Evolutionary conservation across 1,284 basidiomycete species (phyloP).

Genomic region (Naganishia cerealis): DNA sequence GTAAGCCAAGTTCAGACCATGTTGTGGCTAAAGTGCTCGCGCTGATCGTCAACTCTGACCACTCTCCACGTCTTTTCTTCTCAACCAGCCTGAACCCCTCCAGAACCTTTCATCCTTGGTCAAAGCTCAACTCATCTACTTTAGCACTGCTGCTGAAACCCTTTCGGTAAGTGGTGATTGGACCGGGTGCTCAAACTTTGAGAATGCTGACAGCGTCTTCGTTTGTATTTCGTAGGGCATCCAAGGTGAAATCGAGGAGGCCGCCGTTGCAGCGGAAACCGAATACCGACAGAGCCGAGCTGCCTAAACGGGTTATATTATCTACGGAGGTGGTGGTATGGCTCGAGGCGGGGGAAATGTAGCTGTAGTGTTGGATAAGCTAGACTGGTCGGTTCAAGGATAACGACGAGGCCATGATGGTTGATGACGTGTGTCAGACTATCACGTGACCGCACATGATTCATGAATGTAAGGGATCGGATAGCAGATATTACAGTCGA

Average conservation of each 20-base stretch:
- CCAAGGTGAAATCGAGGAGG: conserved; percentile 86
- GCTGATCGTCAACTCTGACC: not conserved
- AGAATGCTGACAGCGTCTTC: not conserved
- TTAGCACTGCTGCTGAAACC: conserved; percentile 79
- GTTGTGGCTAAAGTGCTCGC: not conserved
- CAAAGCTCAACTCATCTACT: conserved; percentile 85
- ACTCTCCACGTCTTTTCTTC: conserved; percentile 5
- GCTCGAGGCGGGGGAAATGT: not conserved
- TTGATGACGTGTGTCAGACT: not conserved
- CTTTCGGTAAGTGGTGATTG: conserved; percentile 58
- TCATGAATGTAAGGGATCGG: conserved; percentile 3
- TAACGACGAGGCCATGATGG: no score
- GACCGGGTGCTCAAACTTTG: conserved; percentile 1
- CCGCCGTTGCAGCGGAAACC: conserved; percentile 82
- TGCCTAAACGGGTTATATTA: conserved; percentile 37
- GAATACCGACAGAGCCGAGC: conserved; percentile 71
- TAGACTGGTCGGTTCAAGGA: not conserved
- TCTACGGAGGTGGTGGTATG: not conserved
- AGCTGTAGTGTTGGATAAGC: not conserved
- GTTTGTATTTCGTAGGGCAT: conserved; percentile 54
- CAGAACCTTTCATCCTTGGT: conserved; percentile 88
- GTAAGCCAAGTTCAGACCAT: conserved; percentile 57
- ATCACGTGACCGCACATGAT: not conserved
- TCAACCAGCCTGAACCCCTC: conserved; percentile 80
- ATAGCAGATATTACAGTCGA: not conserved